Evolutionary conservation across 148 eudicot genomes (phyloP), one percentile per base, ranked within the genome.

Genomic region (Suaeda aralocaspica): DNA sequence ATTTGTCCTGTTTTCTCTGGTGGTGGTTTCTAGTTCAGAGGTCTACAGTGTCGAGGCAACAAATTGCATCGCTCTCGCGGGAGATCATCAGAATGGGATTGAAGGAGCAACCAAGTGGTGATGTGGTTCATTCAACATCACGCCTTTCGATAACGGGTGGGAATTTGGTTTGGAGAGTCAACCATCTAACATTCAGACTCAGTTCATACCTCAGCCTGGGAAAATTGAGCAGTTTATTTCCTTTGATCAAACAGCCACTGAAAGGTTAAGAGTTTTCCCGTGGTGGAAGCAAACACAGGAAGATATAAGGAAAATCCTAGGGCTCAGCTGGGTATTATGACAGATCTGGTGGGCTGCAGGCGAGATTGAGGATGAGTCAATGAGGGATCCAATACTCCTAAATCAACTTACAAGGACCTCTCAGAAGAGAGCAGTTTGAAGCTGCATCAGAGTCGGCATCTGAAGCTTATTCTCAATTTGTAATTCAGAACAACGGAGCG

Each of bases 71-170:
- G 19, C 73, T 78, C 26, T 59, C 66, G 1, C n/a, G 66, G 60
- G n/a, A 78, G 70, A 73, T 77, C 76, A 33, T 71, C 75, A 44
- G 86, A 76, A 67, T 66, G 50, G 78, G 63, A 22, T 76, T 68
- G 76, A 83, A 73, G 64, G 86, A 80, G 75, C 89, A 88, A 74
- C 53, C 59, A 12, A 51, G 6, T 52, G 51, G 67, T 61, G 69
- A 67, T 26, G 74, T 59, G 77, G 74, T 74, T 59, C 76, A 53
- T 55, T 81, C 88, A 41, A 83, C 68, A 69, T 63, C 74, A 24
- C 68, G 28, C 65, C 74, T 74, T n/a, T 58, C 50, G 73, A 67
- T 33, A 51, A 70, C 77, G 67, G 53, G 34, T 84, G 75, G 64
- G 86, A 79, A 61, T 76, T 80, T 46, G 72, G 70, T 69, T 50